Conservation (phyloP, 2,329 filamentous ascomycete species). For the Colletotrichum sp. region DNA sequence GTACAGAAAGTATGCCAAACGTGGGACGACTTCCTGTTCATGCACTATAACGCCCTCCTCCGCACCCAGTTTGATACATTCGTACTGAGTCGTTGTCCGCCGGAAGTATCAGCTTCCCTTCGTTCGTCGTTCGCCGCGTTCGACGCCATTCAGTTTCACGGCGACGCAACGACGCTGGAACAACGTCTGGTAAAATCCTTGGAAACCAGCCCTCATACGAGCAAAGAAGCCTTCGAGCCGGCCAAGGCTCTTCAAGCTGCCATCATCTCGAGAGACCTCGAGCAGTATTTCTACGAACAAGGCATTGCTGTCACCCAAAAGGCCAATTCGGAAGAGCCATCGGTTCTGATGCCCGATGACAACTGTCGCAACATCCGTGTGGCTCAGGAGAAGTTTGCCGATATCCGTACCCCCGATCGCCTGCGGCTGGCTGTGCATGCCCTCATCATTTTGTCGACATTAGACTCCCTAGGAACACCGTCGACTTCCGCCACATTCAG, state of each 20-base stretch:
- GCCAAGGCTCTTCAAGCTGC: constrained; percentile 80
- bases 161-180: constrained; percentile 57
- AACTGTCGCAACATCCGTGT: constrained; percentile 33
- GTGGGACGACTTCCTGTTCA: constrained; percentile 89
- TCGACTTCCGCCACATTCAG: constrained; percentile 39
- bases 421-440: constrained; percentile 73
- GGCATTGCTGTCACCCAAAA: constrained; percentile 56
- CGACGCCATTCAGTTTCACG: constrained; percentile 68
- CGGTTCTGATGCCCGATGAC: constrained; percentile 25
- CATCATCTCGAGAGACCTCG: constrained; percentile 69
- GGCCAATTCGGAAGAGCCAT: constrained; percentile 40
- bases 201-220: constrained; percentile 60
- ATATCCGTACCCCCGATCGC: constrained; percentile 64
- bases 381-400: constrained; percentile 54
- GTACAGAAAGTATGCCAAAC: constrained; percentile 77
- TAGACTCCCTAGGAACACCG: constrained; percentile 60
- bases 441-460: constrained; percentile 68
- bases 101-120: constrained; percentile 57
- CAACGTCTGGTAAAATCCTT: constrained; percentile 66
- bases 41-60: constrained; percentile 85
- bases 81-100: constrained; percentile 59
- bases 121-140: constrained; percentile 67
- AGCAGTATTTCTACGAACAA: constrained; percentile 63
- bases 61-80: constrained; percentile 81
- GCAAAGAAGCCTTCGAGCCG: constrained; percentile 65